Base-by-base conservation (phyloP, 2,329 filamentous ascomycete genomes). In the Apiospora aurea region DNA sequence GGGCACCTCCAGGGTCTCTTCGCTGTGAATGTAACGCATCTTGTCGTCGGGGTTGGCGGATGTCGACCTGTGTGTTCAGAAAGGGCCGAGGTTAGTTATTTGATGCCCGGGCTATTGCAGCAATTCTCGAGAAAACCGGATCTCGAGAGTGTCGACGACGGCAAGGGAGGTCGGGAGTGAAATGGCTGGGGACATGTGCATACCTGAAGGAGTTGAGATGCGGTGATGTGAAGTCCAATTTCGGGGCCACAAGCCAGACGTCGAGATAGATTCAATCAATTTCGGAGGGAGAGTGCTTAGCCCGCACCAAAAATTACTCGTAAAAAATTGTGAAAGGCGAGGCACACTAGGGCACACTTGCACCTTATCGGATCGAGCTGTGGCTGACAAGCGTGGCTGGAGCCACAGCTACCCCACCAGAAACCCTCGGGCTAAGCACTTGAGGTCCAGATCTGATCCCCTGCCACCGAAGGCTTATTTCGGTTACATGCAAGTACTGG, bases 21-120 rank as follows among this genome's bases (percentile, higher is more conserved):
- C 90, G 84, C 94, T 97, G 91, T 98, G 95, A 89, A 99, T 97
- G 94, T 98, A 98, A 91, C 94, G 97, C 96, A 98, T 98, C 88
- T 94, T 98, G 93, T 88, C 87, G 86, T 85, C 85, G 81, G 57
- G 83, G 84, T 76, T 64, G 57, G 29, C 57, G 57, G 57, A 41
- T 64, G 57, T 64, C 57, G 57, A 64, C 57, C 57, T 64, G 21
- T 61, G 21, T 64, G 57, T 21, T 64, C 57, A 24, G 18, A 13
- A 57, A 64, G 8, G 57, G 57, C 34, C 41, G 29, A 24, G 11
- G 57, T 64, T 41, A 64, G 57, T 64, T 41, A 64, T 41, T 61
- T 64, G 57, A n/a, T 64, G 29, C 29, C 57, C n/a, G 57, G 21
- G 34, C 34, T 38, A 64, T 41, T 64, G 29, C 34, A 21, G 18